A percentile compares a stretch with the other conserved stretches of the same genome.
phyloP scores from a whole-genome alignment of 768 basidiomycete genomes.

The Vararia minispora region DNA sequence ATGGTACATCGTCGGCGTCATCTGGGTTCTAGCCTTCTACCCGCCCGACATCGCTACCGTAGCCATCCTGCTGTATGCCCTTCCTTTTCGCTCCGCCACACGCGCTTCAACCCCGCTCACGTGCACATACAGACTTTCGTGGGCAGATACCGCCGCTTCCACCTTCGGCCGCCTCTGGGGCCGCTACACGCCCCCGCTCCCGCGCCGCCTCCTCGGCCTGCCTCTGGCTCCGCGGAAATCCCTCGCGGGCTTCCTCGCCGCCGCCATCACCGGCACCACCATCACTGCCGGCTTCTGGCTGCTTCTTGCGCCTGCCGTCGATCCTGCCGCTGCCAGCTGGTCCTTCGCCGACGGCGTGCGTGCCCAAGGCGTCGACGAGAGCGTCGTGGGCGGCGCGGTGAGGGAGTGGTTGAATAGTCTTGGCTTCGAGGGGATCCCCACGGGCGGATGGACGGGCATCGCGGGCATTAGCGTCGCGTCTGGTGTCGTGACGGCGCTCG shows the following conservation, averaged over 20 bases:
- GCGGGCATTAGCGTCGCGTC: slow-evolving; percentile 46
- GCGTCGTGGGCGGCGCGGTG: slow-evolving; percentile 16
- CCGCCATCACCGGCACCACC: slow-evolving; percentile 55
- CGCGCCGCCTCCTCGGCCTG: slow-evolving; percentile 38
- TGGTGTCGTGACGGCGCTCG: slow-evolving; percentile 71
- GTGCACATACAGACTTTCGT: slow-evolving; percentile 55
- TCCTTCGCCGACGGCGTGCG: slow-evolving; percentile 41
- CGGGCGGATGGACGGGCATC: slow-evolving; percentile 40
- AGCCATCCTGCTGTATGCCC: slow-evolving; percentile 62
- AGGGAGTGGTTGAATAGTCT: slow-evolving; percentile 16
- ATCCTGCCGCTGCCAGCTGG: slow-evolving; percentile 36
- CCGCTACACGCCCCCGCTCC: slow-evolving; percentile 50
- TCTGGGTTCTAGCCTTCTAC: slow-evolving; percentile 61
- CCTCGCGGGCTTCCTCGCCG: slow-evolving; percentile 75
- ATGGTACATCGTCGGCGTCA: slow-evolving; percentile 86
- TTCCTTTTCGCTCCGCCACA: slow-evolving; percentile 4
- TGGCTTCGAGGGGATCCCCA: slow-evolving; percentile 12
- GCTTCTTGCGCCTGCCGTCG: slow-evolving; percentile 38
- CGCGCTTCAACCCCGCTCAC: neutral
- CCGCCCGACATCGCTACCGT: slow-evolving; percentile 87
- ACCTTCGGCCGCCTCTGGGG: slow-evolving; percentile 85
- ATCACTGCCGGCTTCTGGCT: slow-evolving; percentile 69
- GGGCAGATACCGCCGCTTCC: slow-evolving; percentile 93
- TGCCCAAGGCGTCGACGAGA: slow-evolving; percentile 15
- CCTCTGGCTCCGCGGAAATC: slow-evolving; percentile 78